phyloP scores from a whole-genome alignment of 805 yeast genomes.

The Candida michaelii region DNA sequence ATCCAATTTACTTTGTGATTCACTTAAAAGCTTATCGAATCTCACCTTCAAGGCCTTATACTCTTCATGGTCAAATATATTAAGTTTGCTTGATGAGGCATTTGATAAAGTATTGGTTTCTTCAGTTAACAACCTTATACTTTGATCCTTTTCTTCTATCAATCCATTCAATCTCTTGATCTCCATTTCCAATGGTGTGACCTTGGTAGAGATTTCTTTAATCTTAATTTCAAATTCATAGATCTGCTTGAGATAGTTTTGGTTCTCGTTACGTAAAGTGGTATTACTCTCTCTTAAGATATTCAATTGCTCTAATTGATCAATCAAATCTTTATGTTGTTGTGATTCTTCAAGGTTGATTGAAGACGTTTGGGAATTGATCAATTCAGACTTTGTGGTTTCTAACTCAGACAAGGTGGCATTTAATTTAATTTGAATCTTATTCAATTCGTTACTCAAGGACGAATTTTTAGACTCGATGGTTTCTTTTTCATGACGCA shows the following conservation, averaged over 20 bases:
- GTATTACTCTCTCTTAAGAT: conserved; percentile 67
- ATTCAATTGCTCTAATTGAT: conserved; percentile 60
- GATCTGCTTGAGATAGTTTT: conserved; percentile 20
- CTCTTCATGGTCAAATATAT: conserved; percentile 12
- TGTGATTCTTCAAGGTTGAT: conserved; percentile 29
- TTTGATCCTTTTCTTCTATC: conserved; percentile 49
- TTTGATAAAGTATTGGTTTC: conserved; percentile 62
- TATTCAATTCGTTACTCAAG: conserved; percentile 50
- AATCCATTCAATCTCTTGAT: conserved; percentile 27
- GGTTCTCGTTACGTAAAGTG: conserved; percentile 56
- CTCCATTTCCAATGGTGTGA: conserved; percentile 48
- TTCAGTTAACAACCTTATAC: conserved; percentile 45
- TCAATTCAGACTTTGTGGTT: conserved; percentile 49
- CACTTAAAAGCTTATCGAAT: conserved; percentile 29
- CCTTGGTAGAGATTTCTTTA: conserved; percentile 23
- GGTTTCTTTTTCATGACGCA: conserved; percentile 76
- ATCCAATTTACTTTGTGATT: conserved; percentile 25
- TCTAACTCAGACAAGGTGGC: conserved; percentile 45
- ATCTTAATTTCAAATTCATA: conserved; percentile 42
- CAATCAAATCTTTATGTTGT: conserved; percentile 47
- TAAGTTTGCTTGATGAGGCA: conserved; percentile 36
- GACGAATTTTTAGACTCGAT: conserved; percentile 50
- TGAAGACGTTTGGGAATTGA: conserved; percentile 22
- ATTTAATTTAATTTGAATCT: conserved; percentile 51
- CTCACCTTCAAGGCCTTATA: conserved; percentile 28